Evolutionary conservation across 257 asterid genomes (phyloP), one percentile per base, ranked within the genome.

Genomic region (Mentha longifolia): DNA sequence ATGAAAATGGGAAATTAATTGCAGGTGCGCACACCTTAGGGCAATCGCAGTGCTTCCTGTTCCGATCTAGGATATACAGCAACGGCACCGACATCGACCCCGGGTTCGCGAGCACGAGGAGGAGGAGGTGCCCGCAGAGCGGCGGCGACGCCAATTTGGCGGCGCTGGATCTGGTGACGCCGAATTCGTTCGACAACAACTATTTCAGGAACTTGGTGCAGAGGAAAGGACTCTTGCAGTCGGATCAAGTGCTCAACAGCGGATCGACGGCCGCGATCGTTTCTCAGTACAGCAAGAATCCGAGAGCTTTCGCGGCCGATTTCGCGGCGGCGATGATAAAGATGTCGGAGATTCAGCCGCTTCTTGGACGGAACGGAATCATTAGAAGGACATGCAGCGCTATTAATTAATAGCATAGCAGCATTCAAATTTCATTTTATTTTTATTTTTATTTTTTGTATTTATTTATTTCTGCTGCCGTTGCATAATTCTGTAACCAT

Each of bases 131-230:
- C 79, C 88, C 88, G 3, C 79, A 67, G 13, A 72, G 59, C 16
- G 78, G 78, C 17, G 84, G 85, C 3, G 61, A 80, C 59, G 8
- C 43, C 6, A 82, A 79, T 3, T 25, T 84, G 59, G 85, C 84
- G 15, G 72, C 89, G 3, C 82, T 85, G 12, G 89, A 84, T 67
- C 50, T 82, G 73, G 87, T 82, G 62, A 82, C 87, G 2, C 87
- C 85, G 0, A 78, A 75, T 67, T 69, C 85, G 0, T 85, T 85
- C 30, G 89, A 80, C 76, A 77, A 82, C 74, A 85, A 82, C 41
- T 85, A 85, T 54, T 82, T n/a, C 14, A 67, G 63, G 39, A 82
- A 85, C 10, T 2, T 82, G 62, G 17, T 61, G 9, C 77, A 66
- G 19, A 52, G 74, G 39, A 85, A 33, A 72, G 89, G 85, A 1